Evolutionary conservation across 1,284 basidiomycete species (phyloP).

Genomic region (Irpex sp.): DNA sequence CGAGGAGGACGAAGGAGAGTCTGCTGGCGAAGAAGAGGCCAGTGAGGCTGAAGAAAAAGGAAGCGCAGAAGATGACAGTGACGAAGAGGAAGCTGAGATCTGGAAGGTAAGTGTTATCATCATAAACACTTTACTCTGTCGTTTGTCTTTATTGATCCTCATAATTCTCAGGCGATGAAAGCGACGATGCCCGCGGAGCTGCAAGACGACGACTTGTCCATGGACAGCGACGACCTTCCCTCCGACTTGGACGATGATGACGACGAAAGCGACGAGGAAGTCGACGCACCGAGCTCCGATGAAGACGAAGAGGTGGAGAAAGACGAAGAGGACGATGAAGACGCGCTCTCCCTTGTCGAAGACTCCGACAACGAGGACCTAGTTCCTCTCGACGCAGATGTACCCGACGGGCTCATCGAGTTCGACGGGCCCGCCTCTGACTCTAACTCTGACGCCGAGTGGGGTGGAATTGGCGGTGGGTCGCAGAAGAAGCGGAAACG

Average conservation of each 20-base stretch:
- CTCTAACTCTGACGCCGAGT: too few species aligned
- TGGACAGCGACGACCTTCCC: conserved; percentile 32
- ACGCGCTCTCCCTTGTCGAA: conserved; percentile 55
- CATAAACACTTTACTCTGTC: not conserved
- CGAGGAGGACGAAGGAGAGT: conserved; percentile 20
- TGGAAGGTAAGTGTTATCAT: conserved; percentile 67
- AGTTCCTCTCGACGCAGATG: conserved; percentile 51
- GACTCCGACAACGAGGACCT: conserved; percentile 68
- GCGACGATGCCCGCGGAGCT: conserved; percentile 65
- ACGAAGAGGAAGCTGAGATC: conserved; percentile 64
- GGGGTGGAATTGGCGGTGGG: conserved; percentile 44
- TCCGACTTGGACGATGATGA: conserved; percentile 32
- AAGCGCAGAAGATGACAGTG: conserved; percentile 42
- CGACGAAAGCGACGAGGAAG: conserved; percentile 28
- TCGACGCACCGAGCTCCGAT: conserved; percentile 20
- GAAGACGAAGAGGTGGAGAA: conserved; percentile 27
- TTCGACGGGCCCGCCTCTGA: conserved; percentile 48
- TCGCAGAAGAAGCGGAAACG: conserved; percentile 49
- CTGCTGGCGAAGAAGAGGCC: conserved; percentile 18
- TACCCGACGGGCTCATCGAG: conserved; percentile 54
- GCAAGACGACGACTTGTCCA: conserved; percentile 38
- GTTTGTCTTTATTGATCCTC: conserved; percentile 1
- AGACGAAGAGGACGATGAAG: conserved; percentile 30
- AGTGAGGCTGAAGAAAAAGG: conserved; percentile 30
- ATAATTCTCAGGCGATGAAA: conserved; percentile 93